These are phyloP conservation scores for Silybum marianum DNA, from an alignment of 129 eudicot species.

Conservation along the genomic window DNA sequence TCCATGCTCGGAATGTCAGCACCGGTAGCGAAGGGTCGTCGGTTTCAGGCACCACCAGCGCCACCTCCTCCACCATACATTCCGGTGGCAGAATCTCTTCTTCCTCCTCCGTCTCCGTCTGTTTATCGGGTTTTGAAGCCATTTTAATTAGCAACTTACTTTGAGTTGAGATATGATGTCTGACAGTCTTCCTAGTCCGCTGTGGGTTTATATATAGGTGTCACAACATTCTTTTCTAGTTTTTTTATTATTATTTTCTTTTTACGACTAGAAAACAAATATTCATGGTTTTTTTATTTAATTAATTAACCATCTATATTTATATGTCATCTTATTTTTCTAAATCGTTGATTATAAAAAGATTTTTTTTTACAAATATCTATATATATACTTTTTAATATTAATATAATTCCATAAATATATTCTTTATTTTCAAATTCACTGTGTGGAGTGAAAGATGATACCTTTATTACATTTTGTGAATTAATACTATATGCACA, in stretches of 20 bases:
- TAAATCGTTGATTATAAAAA: background rate
- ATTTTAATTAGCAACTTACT: background rate
- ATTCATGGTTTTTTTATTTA: background rate
- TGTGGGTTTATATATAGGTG: background rate
- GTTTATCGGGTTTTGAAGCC: background rate
- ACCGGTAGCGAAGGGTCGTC: slow-evolving; percentile 87
- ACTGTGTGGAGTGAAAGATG: background rate
- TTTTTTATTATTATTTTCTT: background rate
- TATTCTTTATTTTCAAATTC: background rate
- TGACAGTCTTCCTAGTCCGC: background rate
- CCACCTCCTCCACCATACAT: slow-evolving; percentile 86
- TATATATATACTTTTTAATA: background rate
- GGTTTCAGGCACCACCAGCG: slow-evolving; percentile 92
- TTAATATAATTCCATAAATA: background rate
- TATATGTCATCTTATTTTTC: background rate
- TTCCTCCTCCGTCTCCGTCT: background rate
- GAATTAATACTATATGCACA: background rate
- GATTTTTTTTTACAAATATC: background rate
- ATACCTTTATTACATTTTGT: background rate
- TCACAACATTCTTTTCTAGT: background rate
- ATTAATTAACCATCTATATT: background rate
- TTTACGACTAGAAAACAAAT: background rate
- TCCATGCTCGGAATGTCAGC: slow-evolving; percentile 93
- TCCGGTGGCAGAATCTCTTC: slow-evolving; percentile 21
- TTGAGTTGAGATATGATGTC: background rate